These are phyloP conservation scores for Entomortierella parvispora DNA, from an alignment of 192 early-diverging fungal genomes.

Conservation along the genomic window DNA sequence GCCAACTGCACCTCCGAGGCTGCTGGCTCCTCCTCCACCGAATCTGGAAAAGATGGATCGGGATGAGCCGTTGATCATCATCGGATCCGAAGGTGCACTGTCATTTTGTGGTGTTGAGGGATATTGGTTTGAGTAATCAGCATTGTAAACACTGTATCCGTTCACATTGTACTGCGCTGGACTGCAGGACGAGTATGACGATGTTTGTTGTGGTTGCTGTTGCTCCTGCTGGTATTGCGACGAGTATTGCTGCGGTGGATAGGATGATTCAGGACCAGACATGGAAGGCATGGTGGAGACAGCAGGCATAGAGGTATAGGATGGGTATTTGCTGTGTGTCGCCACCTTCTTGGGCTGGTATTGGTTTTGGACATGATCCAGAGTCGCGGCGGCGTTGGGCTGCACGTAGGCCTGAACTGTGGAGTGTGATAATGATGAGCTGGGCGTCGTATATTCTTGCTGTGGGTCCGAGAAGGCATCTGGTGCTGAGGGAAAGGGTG, in stretches of 20 bases:
- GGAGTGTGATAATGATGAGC: background rate
- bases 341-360: background rate
- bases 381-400: background rate
- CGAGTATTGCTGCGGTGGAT: slow-evolving; percentile 3
- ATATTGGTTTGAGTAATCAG: slow-evolving; percentile 9
- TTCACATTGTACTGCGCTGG: slow-evolving; percentile 18
- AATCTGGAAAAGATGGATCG: slow-evolving; percentile 39
- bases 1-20: background rate
- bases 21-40: slow-evolving; percentile 3
- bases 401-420: background rate
- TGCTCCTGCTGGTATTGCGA: slow-evolving; percentile 11
- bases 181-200: slow-evolving; percentile 9
- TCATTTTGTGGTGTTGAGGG: background rate
- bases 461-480: slow-evolving; percentile 2
- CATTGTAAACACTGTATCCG: slow-evolving; percentile 16
- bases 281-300: background rate
- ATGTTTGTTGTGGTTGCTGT: slow-evolving; percentile 16
- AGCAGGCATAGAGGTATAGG: background rate
- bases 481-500: slow-evolving; percentile 11
- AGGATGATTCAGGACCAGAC: background rate
- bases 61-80: slow-evolving; percentile 21
- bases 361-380: background rate
- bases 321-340: slow-evolving; percentile 5
- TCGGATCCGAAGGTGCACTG: background rate
- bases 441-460: background rate